phyloP scores from a whole-genome alignment of 352 stramenopile species.

The Phytophthora niederhauseri region DNA sequence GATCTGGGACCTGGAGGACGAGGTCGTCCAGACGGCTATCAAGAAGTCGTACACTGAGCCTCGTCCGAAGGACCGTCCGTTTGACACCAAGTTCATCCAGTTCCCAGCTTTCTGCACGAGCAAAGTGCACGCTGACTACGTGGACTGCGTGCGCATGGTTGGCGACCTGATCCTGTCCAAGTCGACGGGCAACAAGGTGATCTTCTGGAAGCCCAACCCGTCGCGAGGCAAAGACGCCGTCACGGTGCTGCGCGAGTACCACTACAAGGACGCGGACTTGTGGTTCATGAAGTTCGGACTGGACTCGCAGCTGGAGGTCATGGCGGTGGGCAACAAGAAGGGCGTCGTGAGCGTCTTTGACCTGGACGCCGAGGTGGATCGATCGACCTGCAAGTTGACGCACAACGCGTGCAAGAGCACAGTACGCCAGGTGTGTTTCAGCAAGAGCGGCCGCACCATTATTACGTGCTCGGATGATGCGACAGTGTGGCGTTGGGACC shows the following conservation, averaged over 20 bases:
- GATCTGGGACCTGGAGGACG: conserved; percentile 92
- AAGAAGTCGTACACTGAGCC: conserved; percentile 76
- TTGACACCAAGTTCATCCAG: conserved; percentile 89
- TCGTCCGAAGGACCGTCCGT: conserved; percentile 63
- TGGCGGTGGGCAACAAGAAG: conserved; percentile 87
- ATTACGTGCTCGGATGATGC: conserved; percentile 79
- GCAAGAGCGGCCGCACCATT: conserved; percentile 68
- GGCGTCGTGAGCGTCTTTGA: conserved; percentile 82
- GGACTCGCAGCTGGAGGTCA: conserved; percentile 73
- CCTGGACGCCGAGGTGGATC: conserved; percentile 72
- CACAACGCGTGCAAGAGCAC: conserved; percentile 81
- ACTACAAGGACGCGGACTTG: conserved; percentile 82
- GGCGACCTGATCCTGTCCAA: conserved; percentile 83
- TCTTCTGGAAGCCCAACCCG: conserved; percentile 93
- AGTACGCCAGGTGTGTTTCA: conserved; percentile 82
- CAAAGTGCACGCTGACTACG: conserved; percentile 92
- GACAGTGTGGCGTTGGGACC: conserved; percentile 78
- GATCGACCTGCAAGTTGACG: conserved; percentile 70
- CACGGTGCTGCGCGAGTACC: conserved; percentile 82
- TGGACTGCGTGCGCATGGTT: conserved; percentile 89
- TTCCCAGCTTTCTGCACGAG: conserved; percentile 93
- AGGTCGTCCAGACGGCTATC: conserved; percentile 75
- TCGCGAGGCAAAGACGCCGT: conserved; percentile 81
- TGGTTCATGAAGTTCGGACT: conserved; percentile 91
- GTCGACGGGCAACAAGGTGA: conserved; percentile 87